Percentiles rank a stretch among this genome's conserved stretches.
phyloP scores from a whole-genome alignment of 139 green algal species.

The Chlorella sp. region DNA sequence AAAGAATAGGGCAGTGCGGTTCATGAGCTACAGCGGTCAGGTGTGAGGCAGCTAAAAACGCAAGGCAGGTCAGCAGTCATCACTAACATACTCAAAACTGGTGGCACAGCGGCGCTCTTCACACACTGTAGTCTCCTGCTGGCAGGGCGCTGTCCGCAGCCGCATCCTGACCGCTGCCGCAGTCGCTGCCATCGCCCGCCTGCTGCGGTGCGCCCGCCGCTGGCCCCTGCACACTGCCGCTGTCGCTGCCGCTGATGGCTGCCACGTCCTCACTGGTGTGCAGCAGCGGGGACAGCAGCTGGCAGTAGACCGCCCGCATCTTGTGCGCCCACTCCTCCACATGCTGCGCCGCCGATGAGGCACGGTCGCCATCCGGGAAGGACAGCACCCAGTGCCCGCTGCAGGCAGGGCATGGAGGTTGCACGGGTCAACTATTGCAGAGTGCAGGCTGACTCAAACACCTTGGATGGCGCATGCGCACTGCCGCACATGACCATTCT shows the following conservation, averaged over 20 bases:
- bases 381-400: constrained; percentile 88
- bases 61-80: too few relatives aligned
- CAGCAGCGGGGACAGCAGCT: constrained; percentile 33
- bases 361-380: constrained; percentile 67
- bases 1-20: too few relatives aligned
- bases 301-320: constrained; percentile 22
- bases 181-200: background rate
- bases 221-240: background rate
- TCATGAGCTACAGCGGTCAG: too few relatives aligned
- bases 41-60: too few relatives aligned
- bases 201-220: background rate
- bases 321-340: constrained; percentile 49
- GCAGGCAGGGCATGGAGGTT: background rate
- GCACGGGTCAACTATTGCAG: too few relatives aligned
- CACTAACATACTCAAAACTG: too few relatives aligned
- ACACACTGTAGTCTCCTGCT: too few relatives aligned
- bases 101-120: too few relatives aligned
- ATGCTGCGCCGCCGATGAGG: constrained; percentile 56
- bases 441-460: too few relatives aligned
- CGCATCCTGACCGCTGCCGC: background rate
- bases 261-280: background rate
- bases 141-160: too few relatives aligned
- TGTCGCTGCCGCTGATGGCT: background rate
- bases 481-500: too few relatives aligned
- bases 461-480: too few relatives aligned